Conservation (phyloP, 495 filamentous ascomycete genomes). For the Penicillium bovifimosum region DNA sequence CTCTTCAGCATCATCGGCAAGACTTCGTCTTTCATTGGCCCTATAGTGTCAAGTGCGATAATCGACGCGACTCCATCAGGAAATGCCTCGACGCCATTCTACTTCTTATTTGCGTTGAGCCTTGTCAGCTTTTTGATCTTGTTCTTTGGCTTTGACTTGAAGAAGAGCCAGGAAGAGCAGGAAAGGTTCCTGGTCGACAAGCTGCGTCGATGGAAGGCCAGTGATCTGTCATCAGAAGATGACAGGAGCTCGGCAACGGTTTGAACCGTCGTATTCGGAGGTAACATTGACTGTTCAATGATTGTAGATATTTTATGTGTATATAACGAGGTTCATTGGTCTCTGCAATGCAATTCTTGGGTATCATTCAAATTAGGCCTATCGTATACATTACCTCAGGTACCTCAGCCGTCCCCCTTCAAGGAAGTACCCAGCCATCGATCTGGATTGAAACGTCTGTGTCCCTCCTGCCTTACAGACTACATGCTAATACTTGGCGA, state of each 20-base stretch:
- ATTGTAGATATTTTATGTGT: conserved; percentile 59
- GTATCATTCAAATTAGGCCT: too few relatives aligned
- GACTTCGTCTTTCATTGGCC: conserved; percentile 58
- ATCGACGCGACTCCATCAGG: conserved; percentile 53
- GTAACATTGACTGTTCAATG: background rate
- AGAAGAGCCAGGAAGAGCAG: conserved; percentile 55
- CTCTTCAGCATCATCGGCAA: conserved; percentile 63
- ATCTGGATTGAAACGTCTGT: too few relatives aligned
- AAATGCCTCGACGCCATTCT: conserved; percentile 56
- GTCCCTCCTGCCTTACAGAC: too few relatives aligned
- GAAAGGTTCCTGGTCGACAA: conserved; percentile 28
- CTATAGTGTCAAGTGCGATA: conserved; percentile 59
- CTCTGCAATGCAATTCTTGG: too few relatives aligned
- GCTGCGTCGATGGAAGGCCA: conserved; percentile 7
- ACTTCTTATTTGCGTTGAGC: conserved; percentile 57
- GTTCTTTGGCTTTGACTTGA: conserved; percentile 50
- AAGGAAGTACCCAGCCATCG: too few relatives aligned
- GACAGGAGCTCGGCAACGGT: background rate
- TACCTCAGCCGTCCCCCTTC: too few relatives aligned
- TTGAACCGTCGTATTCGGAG: background rate
- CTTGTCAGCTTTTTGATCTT: conserved; percentile 48
- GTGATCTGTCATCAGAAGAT: background rate
- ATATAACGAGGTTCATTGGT: background rate
- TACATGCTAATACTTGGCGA: too few relatives aligned
- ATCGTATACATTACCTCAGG: too few relatives aligned